Conservation (phyloP, 164 flowering plant species). For the Dillenia suffruticosa region DNA sequence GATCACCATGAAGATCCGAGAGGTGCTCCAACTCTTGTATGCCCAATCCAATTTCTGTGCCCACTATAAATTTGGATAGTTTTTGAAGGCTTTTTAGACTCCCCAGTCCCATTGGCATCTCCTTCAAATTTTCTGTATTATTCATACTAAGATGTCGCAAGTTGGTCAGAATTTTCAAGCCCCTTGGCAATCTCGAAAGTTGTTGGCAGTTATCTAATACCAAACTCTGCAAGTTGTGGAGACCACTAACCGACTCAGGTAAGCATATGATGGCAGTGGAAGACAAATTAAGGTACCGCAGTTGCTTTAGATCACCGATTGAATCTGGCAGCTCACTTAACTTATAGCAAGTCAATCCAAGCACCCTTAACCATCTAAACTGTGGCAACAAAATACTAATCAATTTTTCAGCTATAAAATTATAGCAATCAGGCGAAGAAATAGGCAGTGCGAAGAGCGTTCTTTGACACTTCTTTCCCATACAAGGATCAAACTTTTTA, state of each 20-base stretch:
- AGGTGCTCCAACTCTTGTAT: no score
- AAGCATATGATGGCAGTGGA: not conserved
- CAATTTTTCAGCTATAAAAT: no score
- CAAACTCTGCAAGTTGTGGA: conserved; percentile 9
- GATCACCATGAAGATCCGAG: no score
- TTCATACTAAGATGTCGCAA: conserved; percentile 3
- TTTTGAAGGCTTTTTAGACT: not conserved
- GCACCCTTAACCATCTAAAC: not conserved
- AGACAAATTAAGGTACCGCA: conserved; percentile 16
- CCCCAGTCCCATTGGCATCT: not conserved
- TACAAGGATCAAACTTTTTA: not conserved
- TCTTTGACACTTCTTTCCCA: not conserved
- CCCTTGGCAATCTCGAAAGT: conserved; percentile 1
- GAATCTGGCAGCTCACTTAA: conserved; percentile 1
- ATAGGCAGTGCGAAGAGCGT: not conserved
- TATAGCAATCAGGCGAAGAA: no score
- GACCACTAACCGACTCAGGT: not conserved
- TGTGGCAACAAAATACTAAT: no score
- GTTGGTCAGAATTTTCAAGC: conserved; percentile 3
- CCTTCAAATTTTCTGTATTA: no score
- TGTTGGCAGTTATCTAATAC: not conserved
- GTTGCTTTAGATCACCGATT: conserved; percentile 6
- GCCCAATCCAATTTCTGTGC: no score
- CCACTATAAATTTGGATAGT: no score
- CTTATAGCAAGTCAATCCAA: not conserved